A percentile compares a stretch with the other conserved stretches of the same genome.
These are phyloP conservation scores for Aspergillus proliferans DNA, from an alignment of 2,329 filamentous ascomycete species.

Conservation along the genomic window DNA sequence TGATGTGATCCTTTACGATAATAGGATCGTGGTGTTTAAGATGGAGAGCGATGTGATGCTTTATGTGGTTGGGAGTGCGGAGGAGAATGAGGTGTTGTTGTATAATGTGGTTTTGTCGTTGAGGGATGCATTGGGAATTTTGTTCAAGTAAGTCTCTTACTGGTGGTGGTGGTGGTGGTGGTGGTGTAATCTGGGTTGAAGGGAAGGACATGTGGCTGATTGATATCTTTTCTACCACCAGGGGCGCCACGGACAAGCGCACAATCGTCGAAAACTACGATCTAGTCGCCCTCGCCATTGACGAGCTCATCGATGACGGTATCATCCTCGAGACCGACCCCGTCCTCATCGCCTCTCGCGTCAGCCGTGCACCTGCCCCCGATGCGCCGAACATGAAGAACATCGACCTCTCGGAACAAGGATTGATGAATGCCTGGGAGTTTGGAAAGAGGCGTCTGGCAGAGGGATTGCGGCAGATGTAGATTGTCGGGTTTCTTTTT, in stretches of 20 bases:
- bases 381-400: conserved; percentile 84
- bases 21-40: conserved; percentile 95
- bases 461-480: conserved; percentile 70
- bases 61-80: conserved; percentile 82
- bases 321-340: conserved; percentile 97
- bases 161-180: neutral
- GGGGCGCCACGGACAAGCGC: conserved; percentile 93
- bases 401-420: conserved; percentile 93
- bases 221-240: conserved; percentile 43
- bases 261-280: conserved; percentile 99
- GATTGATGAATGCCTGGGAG: conserved; percentile 87
- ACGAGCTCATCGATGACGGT: conserved; percentile 91
- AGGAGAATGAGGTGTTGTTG: conserved; percentile 94
- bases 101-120: conserved; percentile 93
- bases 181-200: neutral
- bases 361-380: conserved; percentile 84
- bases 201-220: conserved; percentile 10
- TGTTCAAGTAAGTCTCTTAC: conserved; percentile 67
- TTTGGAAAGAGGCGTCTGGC: conserved; percentile 87
- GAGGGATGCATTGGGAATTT: conserved; percentile 78
- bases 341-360: conserved; percentile 83
- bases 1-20: conserved; percentile 97
- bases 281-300: conserved; percentile 83
- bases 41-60: conserved; percentile 95
- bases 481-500: conserved; percentile 15